Percentiles rank a stretch among this genome's conserved stretches.
Conservation (phyloP, 805 yeast genomes). For the Candida berthetii region DNA sequence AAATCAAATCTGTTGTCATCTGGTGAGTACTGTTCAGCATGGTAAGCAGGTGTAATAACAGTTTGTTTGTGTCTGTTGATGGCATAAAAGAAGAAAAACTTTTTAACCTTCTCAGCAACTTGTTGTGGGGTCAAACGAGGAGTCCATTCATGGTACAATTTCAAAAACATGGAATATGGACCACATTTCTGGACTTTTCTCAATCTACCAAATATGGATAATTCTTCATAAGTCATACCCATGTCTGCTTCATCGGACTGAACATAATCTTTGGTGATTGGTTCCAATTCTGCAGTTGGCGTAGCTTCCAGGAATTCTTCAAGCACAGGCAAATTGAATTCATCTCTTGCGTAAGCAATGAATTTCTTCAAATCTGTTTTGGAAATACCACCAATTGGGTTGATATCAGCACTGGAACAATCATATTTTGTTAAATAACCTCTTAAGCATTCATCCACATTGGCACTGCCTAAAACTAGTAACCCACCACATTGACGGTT, state of each 20-base stretch:
- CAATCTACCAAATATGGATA: slow-evolving; percentile 83
- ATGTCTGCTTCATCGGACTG: slow-evolving; percentile 96
- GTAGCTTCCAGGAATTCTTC: slow-evolving; percentile 80
- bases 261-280: slow-evolving; percentile 85
- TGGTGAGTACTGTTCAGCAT: slow-evolving; percentile 97
- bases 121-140: slow-evolving; percentile 76
- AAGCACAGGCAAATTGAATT: slow-evolving; percentile 73
- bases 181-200: slow-evolving; percentile 94
- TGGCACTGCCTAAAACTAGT: slow-evolving; percentile 90
- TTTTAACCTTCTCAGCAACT: slow-evolving; percentile 87
- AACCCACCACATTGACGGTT: slow-evolving; percentile 63
- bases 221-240: slow-evolving; percentile 97
- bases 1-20: slow-evolving; percentile 96
- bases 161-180: slow-evolving; percentile 90
- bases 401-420: slow-evolving; percentile 94
- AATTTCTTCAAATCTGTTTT: slow-evolving; percentile 87
- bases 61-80: slow-evolving; percentile 97
- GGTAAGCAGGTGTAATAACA: slow-evolving; percentile 94
- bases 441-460: slow-evolving; percentile 93
- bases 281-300: slow-evolving; percentile 98
- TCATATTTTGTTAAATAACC: slow-evolving; percentile 97
- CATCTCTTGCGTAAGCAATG: slow-evolving; percentile 67
- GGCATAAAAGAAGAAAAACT: slow-evolving; percentile 90
- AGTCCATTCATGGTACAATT: slow-evolving; percentile 88
- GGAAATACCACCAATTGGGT: slow-evolving; percentile 98